Conservation (phyloP, 805 yeast species). For the Metschnikowia borealis region DNA sequence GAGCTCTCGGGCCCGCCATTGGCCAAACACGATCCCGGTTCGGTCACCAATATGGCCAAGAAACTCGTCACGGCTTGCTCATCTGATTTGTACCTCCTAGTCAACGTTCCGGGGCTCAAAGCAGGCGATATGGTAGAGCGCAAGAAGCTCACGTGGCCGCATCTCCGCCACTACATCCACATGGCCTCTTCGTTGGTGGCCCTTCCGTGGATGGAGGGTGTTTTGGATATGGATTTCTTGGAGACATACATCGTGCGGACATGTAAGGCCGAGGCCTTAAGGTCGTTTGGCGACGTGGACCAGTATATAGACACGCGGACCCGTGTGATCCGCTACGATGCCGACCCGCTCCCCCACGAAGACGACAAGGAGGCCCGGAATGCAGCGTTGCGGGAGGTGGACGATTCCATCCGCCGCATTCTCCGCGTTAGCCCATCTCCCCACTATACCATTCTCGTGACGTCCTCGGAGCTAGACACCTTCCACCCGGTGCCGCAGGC, state of each 20-base stretch:
- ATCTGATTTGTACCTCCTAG: conserved; percentile 35
- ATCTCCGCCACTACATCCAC: conserved; percentile 47
- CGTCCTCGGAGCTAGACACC: conserved; percentile 27
- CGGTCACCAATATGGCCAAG: conserved; percentile 33
- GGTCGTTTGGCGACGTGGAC: conserved; percentile 41
- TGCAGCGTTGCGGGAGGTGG: conserved; percentile 36
- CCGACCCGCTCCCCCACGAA: conserved; percentile 43
- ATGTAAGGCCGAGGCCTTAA: conserved; percentile 50
- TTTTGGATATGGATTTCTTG: conserved; percentile 41
- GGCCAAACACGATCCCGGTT: conserved; percentile 20
- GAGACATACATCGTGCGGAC: conserved; percentile 40
- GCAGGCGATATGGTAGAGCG: conserved; percentile 25
- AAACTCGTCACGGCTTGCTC: conserved; percentile 36
- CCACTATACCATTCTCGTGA: conserved; percentile 54
- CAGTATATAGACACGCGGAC: conserved; percentile 59
- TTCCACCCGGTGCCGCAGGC: conserved; percentile 31
- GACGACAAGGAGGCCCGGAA: conserved; percentile 20
- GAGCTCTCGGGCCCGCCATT: conserved; percentile 21
- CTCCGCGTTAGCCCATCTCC: conserved; percentile 76
- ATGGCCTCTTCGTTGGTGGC: conserved; percentile 60
- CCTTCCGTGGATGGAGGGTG: conserved; percentile 47
- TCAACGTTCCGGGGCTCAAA: conserved; percentile 38
- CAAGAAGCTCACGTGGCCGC: conserved; percentile 41
- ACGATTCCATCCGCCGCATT: conserved; percentile 49
- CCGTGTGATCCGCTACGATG: conserved; percentile 57